phyloP scores from a whole-genome alignment of 1,139 yeast genomes.

The Hanseniaspora sp. region DNA sequence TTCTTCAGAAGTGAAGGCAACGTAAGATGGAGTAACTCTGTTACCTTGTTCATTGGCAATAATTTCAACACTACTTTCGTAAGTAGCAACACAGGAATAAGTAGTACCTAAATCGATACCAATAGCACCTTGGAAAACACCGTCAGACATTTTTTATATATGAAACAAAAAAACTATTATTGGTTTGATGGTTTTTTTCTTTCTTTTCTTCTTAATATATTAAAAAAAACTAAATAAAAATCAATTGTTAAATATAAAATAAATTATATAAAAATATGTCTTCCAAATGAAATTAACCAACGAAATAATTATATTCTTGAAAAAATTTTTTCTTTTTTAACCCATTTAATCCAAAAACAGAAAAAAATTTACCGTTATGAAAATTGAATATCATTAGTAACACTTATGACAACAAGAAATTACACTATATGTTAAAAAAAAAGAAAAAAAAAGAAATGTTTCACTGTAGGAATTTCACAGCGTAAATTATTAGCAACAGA shows the following conservation, averaged over 20 bases:
- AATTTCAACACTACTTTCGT: conserved; percentile 83
- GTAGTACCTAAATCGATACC: conserved; percentile 99
- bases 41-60: conserved; percentile 99
- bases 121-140: conserved; percentile 99
- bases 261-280: conserved; percentile 5
- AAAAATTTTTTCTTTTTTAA: not conserved
- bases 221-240: conserved; percentile 17
- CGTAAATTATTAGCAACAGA: too few species aligned
- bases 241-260: too few species aligned
- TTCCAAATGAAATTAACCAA: too few species aligned
- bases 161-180: conserved; percentile 1
- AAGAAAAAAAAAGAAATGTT: too few species aligned
- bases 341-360: not conserved
- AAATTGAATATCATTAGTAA: too few species aligned
- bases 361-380: too few species aligned
- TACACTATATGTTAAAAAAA: too few species aligned
- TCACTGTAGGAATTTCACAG: too few species aligned
- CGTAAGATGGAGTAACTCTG: conserved; percentile 97
- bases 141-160: conserved; percentile 68
- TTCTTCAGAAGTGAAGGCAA: conserved; percentile 94
- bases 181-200: conserved; percentile 20
- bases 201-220: conserved; percentile 17
- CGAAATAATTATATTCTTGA: not conserved
- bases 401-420: too few species aligned
- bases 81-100: conserved; percentile 93